phyloP scores from a whole-genome alignment of 495 filamentous ascomycete genomes.

The Corynascus novoguineensis region DNA sequence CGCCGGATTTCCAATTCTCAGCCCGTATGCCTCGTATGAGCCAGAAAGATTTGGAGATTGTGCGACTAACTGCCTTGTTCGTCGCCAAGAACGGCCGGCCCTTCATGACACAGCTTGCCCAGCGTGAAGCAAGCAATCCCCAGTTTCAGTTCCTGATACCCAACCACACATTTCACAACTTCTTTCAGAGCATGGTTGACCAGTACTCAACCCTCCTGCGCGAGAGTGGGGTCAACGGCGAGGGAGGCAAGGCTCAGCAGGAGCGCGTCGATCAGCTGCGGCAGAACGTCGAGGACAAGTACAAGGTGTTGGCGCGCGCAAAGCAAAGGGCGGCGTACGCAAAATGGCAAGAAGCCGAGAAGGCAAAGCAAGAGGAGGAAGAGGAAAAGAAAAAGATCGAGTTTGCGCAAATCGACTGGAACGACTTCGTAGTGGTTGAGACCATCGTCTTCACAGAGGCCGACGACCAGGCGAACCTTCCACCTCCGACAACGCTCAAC shows the following conservation, averaged over 20 bases:
- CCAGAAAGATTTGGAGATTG: constrained; percentile 90
- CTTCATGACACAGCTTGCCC: constrained; percentile 82
- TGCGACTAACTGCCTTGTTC: constrained; percentile 82
- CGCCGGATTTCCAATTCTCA: constrained; percentile 88
- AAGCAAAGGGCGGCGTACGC: constrained; percentile 81
- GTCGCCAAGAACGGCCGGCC: constrained; percentile 85
- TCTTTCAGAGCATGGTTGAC: constrained; percentile 84
- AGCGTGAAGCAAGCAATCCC: constrained; percentile 82
- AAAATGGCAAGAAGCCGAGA: constrained; percentile 78
- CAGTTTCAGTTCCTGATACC: constrained; percentile 97
- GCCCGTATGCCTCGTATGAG: constrained; percentile 96
- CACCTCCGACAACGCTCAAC: constrained; percentile 79
- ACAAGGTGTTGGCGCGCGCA: constrained; percentile 71
- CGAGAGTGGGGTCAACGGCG: constrained; percentile 61
- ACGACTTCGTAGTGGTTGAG: constrained; percentile 94
- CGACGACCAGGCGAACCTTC: constrained; percentile 80
- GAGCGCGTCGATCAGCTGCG: constrained; percentile 68
- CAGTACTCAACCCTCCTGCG: constrained; percentile 85
- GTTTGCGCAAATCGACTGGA: constrained; percentile 94
- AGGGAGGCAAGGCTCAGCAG: constrained; percentile 60
- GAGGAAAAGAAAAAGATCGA: constrained; percentile 77
- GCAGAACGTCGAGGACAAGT: constrained; percentile 72
- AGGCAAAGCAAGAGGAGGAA: constrained; percentile 81
- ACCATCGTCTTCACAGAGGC: constrained; percentile 89
- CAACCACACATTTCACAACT: constrained; percentile 92